Conservation (phyloP, 148 eudicot genomes). For the Fagopyrum homotropicum region DNA sequence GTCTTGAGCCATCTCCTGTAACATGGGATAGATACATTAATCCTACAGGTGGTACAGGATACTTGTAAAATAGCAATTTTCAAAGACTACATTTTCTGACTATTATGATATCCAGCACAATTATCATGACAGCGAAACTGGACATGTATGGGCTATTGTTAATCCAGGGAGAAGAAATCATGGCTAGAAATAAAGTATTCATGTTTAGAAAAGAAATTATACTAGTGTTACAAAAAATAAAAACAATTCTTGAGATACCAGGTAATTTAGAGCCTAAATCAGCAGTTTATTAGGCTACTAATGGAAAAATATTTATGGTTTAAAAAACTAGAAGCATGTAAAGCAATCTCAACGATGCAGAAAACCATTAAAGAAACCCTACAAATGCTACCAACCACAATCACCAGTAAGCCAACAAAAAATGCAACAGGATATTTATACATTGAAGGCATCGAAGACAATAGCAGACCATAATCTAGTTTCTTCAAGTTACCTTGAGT, state of each 20-base stretch:
- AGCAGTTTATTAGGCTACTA: no score
- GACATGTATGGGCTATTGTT: no score
- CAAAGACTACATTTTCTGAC: background rate
- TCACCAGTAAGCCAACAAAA: background rate
- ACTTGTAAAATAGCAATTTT: background rate
- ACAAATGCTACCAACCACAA: background rate
- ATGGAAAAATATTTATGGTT: no score
- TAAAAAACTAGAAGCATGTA: no score
- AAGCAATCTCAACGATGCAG: no score
- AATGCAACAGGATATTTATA: background rate
- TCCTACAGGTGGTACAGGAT: background rate
- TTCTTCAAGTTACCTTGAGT: constrained; percentile 48
- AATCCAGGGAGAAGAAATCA: no score
- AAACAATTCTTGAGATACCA: no score
- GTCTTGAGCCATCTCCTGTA: constrained; percentile 56
- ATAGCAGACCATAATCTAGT: background rate
- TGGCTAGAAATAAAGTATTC: background rate
- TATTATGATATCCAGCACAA: background rate
- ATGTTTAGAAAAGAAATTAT: no score
- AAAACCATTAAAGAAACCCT: no score
- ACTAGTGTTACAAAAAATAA: no score
- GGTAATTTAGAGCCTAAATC: no score
- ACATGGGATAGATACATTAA: background rate
- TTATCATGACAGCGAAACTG: no score
- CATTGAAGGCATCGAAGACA: background rate